Evolutionary conservation across 768 basidiomycete species (phyloP), one percentile per base, ranked within the genome.

Genomic region (Leccinum barrowsii): DNA sequence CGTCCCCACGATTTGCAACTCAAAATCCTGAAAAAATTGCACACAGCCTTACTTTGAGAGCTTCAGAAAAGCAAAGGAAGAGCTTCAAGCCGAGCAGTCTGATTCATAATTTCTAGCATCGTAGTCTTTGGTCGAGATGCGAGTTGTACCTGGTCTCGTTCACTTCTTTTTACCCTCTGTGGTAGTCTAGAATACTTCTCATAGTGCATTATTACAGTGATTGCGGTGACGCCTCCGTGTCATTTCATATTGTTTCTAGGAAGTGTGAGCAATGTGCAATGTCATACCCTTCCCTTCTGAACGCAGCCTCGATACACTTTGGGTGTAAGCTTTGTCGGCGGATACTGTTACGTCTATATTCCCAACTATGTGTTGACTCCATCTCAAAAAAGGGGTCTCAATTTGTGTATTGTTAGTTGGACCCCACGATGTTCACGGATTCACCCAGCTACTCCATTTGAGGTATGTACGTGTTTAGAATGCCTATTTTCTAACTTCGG

Each of bases 21-120:
- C 26, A 4, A 24, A 15, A n/a, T 34, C 2, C 56, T 61, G n/a
- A 70, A 32, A 32, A 4, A 21, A 11, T 17, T 8, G 5, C 17
- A 22, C 17, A 68, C 24, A 48, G 68, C 66, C 69, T 19, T 69
- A 70, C 52, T 34, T 55, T 1, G 68, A 69, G 53, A 59, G n/a
- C 12, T 61, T 12, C 50, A 44, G 1, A 48, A 61, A 68, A 49
- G 62, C 40, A 12, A 66, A 49, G 51, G 59, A 63, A 54, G 62
- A 63, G 21, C 51, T 52, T 26, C 50, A 57, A 48, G 59, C 58
- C 6, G 44, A 58, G 52, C 32, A 22, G 0, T 2, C 24, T 15
- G 22, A 56, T 28, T 46, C 65, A 19, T 69, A 24, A 67, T 24
- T 50, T 55, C 46, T 58, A 32, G 40, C 48, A 34, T 47, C 17